A percentile compares a stretch with the other conserved stretches of the same genome.
Evolutionary conservation across 2,329 filamentous ascomycete species (phyloP).

Genomic region (Fusarium austroafricanum): DNA sequence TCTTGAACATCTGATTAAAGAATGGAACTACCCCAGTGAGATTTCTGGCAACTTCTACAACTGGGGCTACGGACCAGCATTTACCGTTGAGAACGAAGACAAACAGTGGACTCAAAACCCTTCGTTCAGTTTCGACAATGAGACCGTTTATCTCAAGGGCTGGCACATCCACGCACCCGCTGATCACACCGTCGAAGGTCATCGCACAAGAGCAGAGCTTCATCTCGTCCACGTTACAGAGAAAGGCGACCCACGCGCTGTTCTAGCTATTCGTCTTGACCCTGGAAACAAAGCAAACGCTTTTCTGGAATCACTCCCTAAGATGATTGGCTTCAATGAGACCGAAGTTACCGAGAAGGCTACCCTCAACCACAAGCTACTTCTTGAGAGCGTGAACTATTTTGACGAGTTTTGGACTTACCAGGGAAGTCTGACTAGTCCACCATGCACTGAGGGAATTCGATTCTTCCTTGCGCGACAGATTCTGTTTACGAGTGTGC

Average conservation of each 20-base stretch:
- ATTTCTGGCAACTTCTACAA: slow-evolving; percentile 34
- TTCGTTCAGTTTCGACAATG: slow-evolving; percentile 33
- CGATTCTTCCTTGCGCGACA: slow-evolving; percentile 32
- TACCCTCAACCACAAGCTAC: slow-evolving; percentile 10
- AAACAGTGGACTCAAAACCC: slow-evolving; percentile 20
- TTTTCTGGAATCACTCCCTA: slow-evolving; percentile 23
- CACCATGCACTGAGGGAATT: slow-evolving; percentile 32
- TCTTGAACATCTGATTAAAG: slow-evolving; percentile 22
- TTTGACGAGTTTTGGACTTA: slow-evolving; percentile 43
- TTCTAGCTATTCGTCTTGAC: slow-evolving; percentile 28
- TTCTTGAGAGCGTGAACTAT: slow-evolving; percentile 21
- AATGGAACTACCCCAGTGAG: slow-evolving; percentile 17
- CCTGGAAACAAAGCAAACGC: slow-evolving; percentile 24
- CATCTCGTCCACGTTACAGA: slow-evolving; percentile 39
- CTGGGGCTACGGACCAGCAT: slow-evolving; percentile 37
- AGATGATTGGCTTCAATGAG: slow-evolving; percentile 33
- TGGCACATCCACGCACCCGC: slow-evolving; percentile 40
- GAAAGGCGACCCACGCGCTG: slow-evolving; percentile 24
- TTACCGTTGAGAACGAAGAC: slow-evolving; percentile 31
- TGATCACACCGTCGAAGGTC: slow-evolving; percentile 32
- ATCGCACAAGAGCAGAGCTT: slow-evolving; percentile 38
- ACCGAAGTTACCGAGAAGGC: neutral
- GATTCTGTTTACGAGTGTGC: slow-evolving; percentile 34
- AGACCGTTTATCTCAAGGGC: slow-evolving; percentile 36
- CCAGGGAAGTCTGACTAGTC: slow-evolving; percentile 37